A percentile compares a stretch with the other conserved stretches of the same genome.
Conservation (phyloP, 1,284 basidiomycete species). For the Cutaneotrichosporon cutaneum region DNA sequence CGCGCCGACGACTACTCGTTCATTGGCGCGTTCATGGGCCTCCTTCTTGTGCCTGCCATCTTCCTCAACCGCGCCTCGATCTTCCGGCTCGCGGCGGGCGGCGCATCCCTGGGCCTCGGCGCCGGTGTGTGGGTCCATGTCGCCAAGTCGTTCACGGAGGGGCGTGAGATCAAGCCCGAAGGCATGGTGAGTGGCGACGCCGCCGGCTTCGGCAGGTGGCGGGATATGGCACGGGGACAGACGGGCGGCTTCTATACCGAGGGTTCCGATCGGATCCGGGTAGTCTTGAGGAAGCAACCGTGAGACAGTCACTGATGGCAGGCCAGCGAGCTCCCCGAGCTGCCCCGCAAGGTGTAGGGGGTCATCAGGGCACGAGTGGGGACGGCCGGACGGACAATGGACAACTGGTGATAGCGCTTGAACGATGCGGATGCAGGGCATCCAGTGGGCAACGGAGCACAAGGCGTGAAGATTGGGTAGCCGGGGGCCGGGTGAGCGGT, state of each 20-base stretch:
- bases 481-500: too few relatives aligned
- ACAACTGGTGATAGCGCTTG: background rate
- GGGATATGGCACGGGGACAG: background rate
- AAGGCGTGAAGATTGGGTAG: too few relatives aligned
- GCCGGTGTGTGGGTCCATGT: slow-evolving; percentile 43
- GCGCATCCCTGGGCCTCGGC: slow-evolving; percentile 47
- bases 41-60: slow-evolving; percentile 43
- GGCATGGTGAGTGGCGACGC: slow-evolving; percentile 41
- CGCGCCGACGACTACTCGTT: slow-evolving; percentile 49
- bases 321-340: slow-evolving; percentile 6
- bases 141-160: slow-evolving; percentile 34
- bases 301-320: background rate
- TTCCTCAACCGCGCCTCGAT: slow-evolving; percentile 46
- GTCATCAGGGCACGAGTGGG: background rate
- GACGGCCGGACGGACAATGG: background rate
- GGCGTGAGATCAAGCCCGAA: slow-evolving; percentile 38
- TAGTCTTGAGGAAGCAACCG: background rate
- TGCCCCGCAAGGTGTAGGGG: slow-evolving; percentile 8
- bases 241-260: background rate
- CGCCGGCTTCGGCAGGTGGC: too few relatives aligned
- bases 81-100: slow-evolving; percentile 39
- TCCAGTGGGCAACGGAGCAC: too few relatives aligned
- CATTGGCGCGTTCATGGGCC: slow-evolving; percentile 46
- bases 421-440: background rate
- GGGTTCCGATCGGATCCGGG: too few relatives aligned